Evolutionary conservation across 2,329 filamentous ascomycete species (phyloP).

Genomic region (Cordyceps militaris): DNA sequence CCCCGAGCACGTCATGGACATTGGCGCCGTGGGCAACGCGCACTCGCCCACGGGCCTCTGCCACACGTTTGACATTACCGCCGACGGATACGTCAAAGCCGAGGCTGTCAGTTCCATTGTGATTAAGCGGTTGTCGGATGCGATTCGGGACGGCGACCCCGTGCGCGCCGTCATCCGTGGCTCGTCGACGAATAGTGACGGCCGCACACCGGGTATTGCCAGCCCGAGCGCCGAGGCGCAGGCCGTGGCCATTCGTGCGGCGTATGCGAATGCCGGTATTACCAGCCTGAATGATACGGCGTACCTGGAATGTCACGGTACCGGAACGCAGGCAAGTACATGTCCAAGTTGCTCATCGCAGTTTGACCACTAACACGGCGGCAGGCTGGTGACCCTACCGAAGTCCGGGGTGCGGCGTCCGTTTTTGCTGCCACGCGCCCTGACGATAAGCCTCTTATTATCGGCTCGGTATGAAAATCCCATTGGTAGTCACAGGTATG

Average conservation of each 20-base stretch:
- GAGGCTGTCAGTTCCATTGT: conserved; percentile 37
- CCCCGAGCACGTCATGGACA: conserved; percentile 37
- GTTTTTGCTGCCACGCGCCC: conserved; percentile 19
- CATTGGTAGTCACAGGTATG: no score
- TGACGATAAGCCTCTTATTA: conserved; percentile 17
- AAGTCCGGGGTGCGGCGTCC: conserved; percentile 15
- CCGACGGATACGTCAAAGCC: conserved; percentile 38
- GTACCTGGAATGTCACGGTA: conserved; percentile 4
- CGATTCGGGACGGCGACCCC: conserved; percentile 23
- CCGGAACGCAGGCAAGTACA: background rate
- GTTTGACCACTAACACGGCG: background rate
- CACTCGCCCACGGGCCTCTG: conserved; percentile 21
- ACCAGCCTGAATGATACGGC: background rate
- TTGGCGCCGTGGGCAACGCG: conserved; percentile 32
- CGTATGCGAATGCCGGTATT: conserved; percentile 2
- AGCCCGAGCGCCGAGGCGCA: conserved; percentile 4
- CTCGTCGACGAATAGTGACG: background rate
- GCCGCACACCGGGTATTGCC: conserved; percentile 4
- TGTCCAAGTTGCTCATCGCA: accelerated
- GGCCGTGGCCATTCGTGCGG: conserved; percentile 7
- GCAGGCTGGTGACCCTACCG: conserved; percentile 9
- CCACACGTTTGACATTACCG: conserved; percentile 29
- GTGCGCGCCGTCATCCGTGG: conserved; percentile 5
- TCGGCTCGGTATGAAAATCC: conserved; percentile 21
- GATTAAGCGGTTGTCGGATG: conserved; percentile 37